Percentiles rank a stretch among this genome's conserved stretches.
phyloP scores from a whole-genome alignment of 306 rosid species.

The Dalbergia oliveri region DNA sequence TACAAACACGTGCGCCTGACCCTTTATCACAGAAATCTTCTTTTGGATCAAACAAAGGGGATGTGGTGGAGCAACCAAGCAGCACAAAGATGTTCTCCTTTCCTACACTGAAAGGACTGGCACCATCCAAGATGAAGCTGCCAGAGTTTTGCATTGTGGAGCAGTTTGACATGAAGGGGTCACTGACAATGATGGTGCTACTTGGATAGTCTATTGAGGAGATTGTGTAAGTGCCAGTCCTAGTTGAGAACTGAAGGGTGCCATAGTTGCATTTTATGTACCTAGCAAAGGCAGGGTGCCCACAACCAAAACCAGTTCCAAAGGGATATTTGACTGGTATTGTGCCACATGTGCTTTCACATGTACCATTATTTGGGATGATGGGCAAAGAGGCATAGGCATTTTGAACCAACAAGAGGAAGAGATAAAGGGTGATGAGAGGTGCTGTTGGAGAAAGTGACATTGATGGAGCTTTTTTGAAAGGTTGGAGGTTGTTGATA shows the following conservation, averaged over 20 bases:
- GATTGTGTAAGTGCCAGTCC: slow-evolving; percentile 59
- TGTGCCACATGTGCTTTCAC: slow-evolving; percentile 40
- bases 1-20: slow-evolving; percentile 52
- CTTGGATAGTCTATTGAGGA: slow-evolving; percentile 62
- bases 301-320: slow-evolving; percentile 65
- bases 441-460: slow-evolving; percentile 37
- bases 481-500: background rate
- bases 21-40: slow-evolving; percentile 59
- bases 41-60: slow-evolving; percentile 56
- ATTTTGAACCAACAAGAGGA: slow-evolving; percentile 32
- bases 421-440: slow-evolving; percentile 41
- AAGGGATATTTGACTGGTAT: slow-evolving; percentile 62
- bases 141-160: slow-evolving; percentile 66
- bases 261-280: slow-evolving; percentile 55
- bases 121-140: slow-evolving; percentile 55
- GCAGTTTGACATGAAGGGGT: slow-evolving; percentile 66
- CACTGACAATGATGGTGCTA: slow-evolving; percentile 53
- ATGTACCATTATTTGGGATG: slow-evolving; percentile 40
- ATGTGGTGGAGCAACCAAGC: slow-evolving; percentile 66
- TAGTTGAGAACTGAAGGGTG: slow-evolving; percentile 56
- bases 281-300: slow-evolving; percentile 63
- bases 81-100: slow-evolving; percentile 59
- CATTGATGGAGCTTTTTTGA: slow-evolving; percentile 32
- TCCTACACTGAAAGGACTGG: slow-evolving; percentile 54
- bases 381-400: slow-evolving; percentile 28